These are phyloP conservation scores for Kwoniella bestiolae DNA, from an alignment of 768 basidiomycete species.

Conservation along the genomic window DNA sequence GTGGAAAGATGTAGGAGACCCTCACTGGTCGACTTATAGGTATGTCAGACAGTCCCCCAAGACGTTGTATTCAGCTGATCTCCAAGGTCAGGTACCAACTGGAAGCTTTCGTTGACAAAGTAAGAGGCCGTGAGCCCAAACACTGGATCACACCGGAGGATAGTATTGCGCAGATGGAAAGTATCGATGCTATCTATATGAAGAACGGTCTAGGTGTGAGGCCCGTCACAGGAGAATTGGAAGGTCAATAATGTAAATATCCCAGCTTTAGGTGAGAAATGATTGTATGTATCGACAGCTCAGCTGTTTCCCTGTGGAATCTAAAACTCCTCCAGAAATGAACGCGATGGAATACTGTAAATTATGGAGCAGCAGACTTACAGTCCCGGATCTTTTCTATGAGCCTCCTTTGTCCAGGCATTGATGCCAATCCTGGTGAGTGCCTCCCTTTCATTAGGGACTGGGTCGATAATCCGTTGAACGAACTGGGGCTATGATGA, in stretches of 20 bases:
- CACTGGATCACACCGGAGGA: constrained; percentile 17
- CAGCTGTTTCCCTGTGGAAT: too few relatives aligned
- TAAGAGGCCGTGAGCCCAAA: constrained; percentile 6
- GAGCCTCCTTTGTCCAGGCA: too few relatives aligned
- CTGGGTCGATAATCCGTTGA: too few relatives aligned
- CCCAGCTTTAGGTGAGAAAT: too few relatives aligned
- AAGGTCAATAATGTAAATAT: not conserved
- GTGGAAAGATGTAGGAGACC: constrained; percentile 10
- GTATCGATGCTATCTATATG: constrained; percentile 12
- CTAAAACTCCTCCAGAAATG: too few relatives aligned
- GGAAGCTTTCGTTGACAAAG: constrained; percentile 15
- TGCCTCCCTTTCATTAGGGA: too few relatives aligned
- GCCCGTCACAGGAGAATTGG: constrained; percentile 4
- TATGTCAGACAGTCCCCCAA: not conserved
- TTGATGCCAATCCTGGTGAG: too few relatives aligned
- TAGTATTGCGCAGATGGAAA: constrained; percentile 19
- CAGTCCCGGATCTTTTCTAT: too few relatives aligned
- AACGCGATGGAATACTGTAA: too few relatives aligned
- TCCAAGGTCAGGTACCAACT: constrained; percentile 8
- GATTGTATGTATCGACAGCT: not conserved
- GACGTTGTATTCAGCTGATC: not conserved
- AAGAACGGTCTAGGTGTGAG: constrained; percentile 10
- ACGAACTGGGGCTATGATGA: too few relatives aligned
- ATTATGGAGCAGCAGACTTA: too few relatives aligned
- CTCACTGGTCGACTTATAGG: constrained; percentile 19